These are phyloP conservation scores for Trichoderma asperelloides DNA, from an alignment of 495 filamentous ascomycete species.

Conservation along the genomic window DNA sequence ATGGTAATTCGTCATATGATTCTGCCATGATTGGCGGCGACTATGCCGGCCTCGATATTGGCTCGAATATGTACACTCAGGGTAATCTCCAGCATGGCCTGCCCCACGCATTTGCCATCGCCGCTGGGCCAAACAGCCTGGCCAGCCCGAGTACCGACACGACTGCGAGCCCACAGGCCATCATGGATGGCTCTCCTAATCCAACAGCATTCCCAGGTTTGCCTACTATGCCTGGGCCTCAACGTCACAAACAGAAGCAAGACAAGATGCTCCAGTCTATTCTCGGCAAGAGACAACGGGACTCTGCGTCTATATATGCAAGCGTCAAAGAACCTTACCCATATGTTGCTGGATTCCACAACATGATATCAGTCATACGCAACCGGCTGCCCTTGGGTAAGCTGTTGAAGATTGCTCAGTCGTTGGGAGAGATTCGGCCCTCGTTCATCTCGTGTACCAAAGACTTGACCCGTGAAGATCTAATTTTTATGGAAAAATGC, in stretches of 20 bases:
- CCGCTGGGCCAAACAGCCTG: slow-evolving; percentile 38
- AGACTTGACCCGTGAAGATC: slow-evolving; percentile 72
- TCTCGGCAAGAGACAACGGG: slow-evolving; percentile 45
- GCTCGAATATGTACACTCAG: slow-evolving; percentile 32
- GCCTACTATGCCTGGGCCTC: slow-evolving; percentile 17
- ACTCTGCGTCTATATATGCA: slow-evolving; percentile 80
- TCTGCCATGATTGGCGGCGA: slow-evolving; percentile 25
- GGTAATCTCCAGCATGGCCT: slow-evolving; percentile 43
- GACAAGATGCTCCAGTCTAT: slow-evolving; percentile 42
- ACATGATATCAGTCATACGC: slow-evolving; percentile 70
- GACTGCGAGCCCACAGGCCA: slow-evolving; percentile 36
- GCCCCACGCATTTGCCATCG: slow-evolving; percentile 41
- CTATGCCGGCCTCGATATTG: slow-evolving; percentile 30
- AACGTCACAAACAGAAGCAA: slow-evolving; percentile 30
- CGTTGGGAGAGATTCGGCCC: slow-evolving; percentile 80
- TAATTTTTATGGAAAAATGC: slow-evolving; percentile 95
- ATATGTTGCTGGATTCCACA: slow-evolving; percentile 85
- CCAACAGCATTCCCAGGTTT: slow-evolving; percentile 17
- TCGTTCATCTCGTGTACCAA: slow-evolving; percentile 84
- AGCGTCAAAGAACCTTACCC: slow-evolving; percentile 82
- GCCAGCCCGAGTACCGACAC: slow-evolving; percentile 43
- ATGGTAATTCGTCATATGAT: slow-evolving; percentile 34
- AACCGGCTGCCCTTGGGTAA: slow-evolving; percentile 63
- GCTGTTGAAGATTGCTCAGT: slow-evolving; percentile 70
- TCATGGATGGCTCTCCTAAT: slow-evolving; percentile 38